Evolutionary conservation across 1,284 basidiomycete genomes (phyloP), one percentile per base, ranked within the genome.

Genomic region (Chiua sp.): DNA sequence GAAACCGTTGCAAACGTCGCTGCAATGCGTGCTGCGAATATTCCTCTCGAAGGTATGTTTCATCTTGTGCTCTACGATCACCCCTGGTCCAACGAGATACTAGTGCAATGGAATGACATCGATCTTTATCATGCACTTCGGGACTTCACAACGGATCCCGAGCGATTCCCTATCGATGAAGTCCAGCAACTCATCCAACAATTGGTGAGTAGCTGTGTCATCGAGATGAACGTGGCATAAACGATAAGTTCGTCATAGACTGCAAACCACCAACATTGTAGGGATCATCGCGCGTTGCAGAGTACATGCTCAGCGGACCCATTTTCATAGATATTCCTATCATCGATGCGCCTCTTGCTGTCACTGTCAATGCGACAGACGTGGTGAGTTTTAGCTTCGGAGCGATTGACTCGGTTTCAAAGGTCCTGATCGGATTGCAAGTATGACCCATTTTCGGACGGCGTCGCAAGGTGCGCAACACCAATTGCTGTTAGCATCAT

Each of bases 61-160:
- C 49, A 42, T 51, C 28, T 51, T 28, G 26, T 58, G 47, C 3
- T 44, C n/a, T n/a, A n/a, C 4, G 7, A 5, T 37, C 13, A 3
- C 11, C 4, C 4, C 11, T 22, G 8, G 32, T 52, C 63, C 33
- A 64, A 62, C 30, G 30, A 30, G 32, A 22, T 28, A 50, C 18
- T 53, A 87, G 85, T 85, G 49, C 87, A 87, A 79, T 92, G 90
- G 90, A 91, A 88, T 67, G 90, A 92, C 65, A 91, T 92, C 61
- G 90, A 92, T 74, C 66, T 90, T 56, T 90, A 87, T 65, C 84
- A 90, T 63, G 81, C 84, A 32, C 77, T 82, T 52, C 81, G 88
- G 12, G 88, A 89, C 72, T 91, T 92, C 65, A 90, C 89, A 11
- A 77, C 82, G 16, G 88, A 90, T 68, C 88, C 88, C 15, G 79